Evolutionary conservation across 2,329 filamentous ascomycete species (phyloP), one percentile per base, ranked within the genome.

Genomic region (Fusarium staphyleae): DNA sequence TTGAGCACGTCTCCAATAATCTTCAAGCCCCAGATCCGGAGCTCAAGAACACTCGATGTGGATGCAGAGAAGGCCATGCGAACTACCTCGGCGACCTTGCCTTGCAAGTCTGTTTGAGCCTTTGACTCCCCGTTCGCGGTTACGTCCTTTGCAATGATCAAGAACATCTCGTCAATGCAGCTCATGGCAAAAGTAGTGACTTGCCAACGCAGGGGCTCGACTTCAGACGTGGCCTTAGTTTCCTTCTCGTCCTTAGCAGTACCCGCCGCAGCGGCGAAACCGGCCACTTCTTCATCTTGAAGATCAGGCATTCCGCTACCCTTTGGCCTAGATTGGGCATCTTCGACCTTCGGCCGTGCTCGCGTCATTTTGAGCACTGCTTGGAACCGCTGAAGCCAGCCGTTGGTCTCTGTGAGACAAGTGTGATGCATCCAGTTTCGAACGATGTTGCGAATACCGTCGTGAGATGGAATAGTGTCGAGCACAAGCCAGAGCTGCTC

Each of bases 51-150:
- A 62, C 90, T 91, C 2, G 93, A 93, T 1, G 95, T 99, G 1
- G 93, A 98, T 0, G 95, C 95, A 10, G 95, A 97, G 73, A 99
- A 99, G 0, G 95, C 93, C 82, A 98, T 96, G 43, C 92, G 87
- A 52, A 99, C 91, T 18, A 99, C 90, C 71, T 99, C 95, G 3
- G 91, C 93, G 49, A 99, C 85, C 67, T 86, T 88, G 55, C 85
- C 83, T 72, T 99, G 93, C 19, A 99, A 77, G 4, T 89, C 90
- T 37, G 83, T 75, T 68, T 96, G 89, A 4, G 92, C 90, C 3
- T 83, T 79, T 5, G 92, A 92, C 30, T 92, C 89, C 28, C 90
- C 89, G 55, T 92, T 88, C 24, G 88, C 85, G 15, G 89, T 81
- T 18, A 91, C 85, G 49, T 95, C 90, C 72, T 92, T 93, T 55